A percentile compares a stretch with the other conserved stretches of the same genome.
Conservation (phyloP, 1,139 yeast species). For the Blastobotrys malaysiensis region DNA sequence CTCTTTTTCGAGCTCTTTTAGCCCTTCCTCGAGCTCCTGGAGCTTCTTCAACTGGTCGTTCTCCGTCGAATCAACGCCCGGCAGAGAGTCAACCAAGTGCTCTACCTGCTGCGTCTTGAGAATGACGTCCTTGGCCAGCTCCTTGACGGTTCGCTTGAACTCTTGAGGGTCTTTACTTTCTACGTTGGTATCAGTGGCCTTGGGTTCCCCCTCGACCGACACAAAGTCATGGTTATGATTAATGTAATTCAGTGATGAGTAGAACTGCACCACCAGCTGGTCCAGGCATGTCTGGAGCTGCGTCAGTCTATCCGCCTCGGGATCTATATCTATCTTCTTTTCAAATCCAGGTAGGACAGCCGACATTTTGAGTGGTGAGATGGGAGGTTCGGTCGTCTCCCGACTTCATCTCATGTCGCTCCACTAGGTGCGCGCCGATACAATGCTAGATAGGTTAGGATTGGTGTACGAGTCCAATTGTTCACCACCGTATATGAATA, state of each 20-base stretch:
- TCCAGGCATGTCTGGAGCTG: conserved; percentile 90
- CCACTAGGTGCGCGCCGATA: no score
- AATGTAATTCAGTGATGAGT: conserved; percentile 82
- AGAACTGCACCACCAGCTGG: conserved; percentile 84
- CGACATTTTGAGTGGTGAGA: neutral
- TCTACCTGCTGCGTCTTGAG: conserved; percentile 82
- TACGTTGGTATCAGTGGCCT: conserved; percentile 47
- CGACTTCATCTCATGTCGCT: neutral
- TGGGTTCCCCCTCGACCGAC: conserved; percentile 46
- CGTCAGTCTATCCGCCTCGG: conserved; percentile 68
- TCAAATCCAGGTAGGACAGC: neutral
- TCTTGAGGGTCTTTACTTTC: conserved; percentile 36
- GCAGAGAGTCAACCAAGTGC: conserved; percentile 78
- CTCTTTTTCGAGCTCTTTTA: conserved; percentile 56
- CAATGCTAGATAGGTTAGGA: no score
- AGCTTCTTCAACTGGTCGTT: conserved; percentile 65
- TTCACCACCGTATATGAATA: no score
- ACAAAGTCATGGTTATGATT: conserved; percentile 64
- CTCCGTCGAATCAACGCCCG: conserved; percentile 87
- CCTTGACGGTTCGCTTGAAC: conserved; percentile 35
- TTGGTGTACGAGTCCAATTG: no score
- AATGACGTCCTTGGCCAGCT: conserved; percentile 74
- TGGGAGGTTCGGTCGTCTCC: neutral
- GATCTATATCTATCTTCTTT: conserved; percentile 4
- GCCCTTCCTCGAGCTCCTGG: conserved; percentile 55